phyloP scores from a whole-genome alignment of 78 protist genomes.

The Dictyostelium intermedium region DNA sequence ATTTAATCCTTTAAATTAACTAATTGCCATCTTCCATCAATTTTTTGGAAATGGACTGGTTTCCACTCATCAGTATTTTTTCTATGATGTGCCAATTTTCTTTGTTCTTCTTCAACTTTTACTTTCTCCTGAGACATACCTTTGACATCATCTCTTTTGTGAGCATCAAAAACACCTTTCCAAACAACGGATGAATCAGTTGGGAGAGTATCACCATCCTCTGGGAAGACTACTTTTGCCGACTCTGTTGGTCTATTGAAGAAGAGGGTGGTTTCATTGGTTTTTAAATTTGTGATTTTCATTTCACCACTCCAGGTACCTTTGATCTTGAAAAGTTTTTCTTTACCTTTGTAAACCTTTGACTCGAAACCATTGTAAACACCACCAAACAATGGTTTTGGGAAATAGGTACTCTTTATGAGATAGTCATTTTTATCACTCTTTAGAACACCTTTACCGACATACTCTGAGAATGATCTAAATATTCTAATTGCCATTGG shows the following conservation, averaged over 20 bases:
- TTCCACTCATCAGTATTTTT: constrained; percentile 26
- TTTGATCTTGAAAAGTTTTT: constrained; percentile 34
- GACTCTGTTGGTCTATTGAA: neutral
- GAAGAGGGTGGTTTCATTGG: constrained; percentile 20
- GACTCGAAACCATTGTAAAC: constrained; percentile 26
- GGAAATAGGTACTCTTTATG: neutral
- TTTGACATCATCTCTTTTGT: neutral
- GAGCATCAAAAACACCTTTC: constrained; percentile 49
- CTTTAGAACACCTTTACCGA: constrained; percentile 5
- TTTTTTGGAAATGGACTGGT: constrained; percentile 29
- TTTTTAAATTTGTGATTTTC: constrained; percentile 30
- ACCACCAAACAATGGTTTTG: constrained; percentile 65
- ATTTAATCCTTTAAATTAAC: neutral
- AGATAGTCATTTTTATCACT: neutral
- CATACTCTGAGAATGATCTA: constrained; percentile 41
- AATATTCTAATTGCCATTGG: constrained; percentile 48
- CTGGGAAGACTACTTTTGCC: neutral
- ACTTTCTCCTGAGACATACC: constrained; percentile 20
- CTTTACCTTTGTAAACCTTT: constrained; percentile 46
- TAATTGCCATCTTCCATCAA: constrained; percentile 30
- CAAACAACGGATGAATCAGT: constrained; percentile 35
- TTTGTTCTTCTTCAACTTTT: constrained; percentile 70
- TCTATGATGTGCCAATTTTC: constrained; percentile 55
- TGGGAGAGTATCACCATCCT: neutral
- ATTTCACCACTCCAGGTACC: constrained; percentile 59